Evolutionary conservation across 345 rosid species (phyloP), one percentile per base, ranked within the genome.

Genomic region (Salix viminalis): DNA sequence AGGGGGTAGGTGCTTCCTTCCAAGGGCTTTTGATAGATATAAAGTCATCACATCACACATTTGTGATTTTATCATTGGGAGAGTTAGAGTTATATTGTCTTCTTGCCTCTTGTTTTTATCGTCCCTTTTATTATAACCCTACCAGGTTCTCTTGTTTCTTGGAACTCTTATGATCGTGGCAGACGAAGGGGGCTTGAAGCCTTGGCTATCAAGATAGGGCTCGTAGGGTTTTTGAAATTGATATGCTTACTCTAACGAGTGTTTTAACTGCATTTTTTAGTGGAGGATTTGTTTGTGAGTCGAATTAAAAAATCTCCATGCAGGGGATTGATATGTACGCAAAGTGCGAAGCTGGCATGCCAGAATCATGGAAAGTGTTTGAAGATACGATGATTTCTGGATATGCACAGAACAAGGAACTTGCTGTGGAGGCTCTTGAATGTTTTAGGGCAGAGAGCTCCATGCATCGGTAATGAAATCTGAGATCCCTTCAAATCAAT

Each of bases 111-210:
- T 34, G 36, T 34, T 34, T 0, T 34, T 34, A 34, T 34, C 36
- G 36, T 34, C 36, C 36, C 36, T 34, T 34, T 34, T 34, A 34
- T 34, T 34, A 0, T 34, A 4, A 34, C 36, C 36, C 36, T 34
- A 5, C 36, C 36, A 34, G 36, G 6, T 4, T 34, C 36, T 34
- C 5, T 4, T 34, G 98, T 95, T 82, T 89, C 99, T 1, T 93
- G 99, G 99, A 95, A 91, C 74, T 89, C 98, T 39, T 4, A 91
- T 93, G 96, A 90, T 91, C 70, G 99, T 91, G 75, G 96, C 91
- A 14, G 86, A 81, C 70, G 98, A 67, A 85, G 89, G 77, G 99
- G 97, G 61, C 75, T 64, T 10, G 80, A 86, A 79, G 96, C 97
- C 4, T 76, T 93, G 79, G 86, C 46, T 91, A 85, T 84, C 90